Evolutionary conservation across 2,329 filamentous ascomycete species (phyloP).

Genomic region (Colletotrichum gigasporum): DNA sequence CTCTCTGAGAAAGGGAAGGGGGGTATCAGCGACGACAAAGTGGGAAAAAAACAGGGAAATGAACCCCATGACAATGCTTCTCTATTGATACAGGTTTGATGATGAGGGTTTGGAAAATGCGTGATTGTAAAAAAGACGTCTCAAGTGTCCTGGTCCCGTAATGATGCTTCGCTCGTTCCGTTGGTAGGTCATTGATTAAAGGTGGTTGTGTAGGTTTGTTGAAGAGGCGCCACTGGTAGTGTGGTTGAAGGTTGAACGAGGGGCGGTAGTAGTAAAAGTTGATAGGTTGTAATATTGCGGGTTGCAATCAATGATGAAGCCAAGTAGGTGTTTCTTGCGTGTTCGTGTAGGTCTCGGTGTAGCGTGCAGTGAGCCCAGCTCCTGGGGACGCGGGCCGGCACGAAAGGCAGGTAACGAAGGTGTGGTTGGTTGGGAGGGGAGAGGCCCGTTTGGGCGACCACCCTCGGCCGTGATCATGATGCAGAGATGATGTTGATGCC

Average conservation of each 20-base stretch:
- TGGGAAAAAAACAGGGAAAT: conserved; percentile 1
- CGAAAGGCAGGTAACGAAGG: conserved; percentile 1
- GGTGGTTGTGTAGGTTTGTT: background rate
- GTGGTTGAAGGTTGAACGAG: background rate
- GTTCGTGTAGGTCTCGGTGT: background rate
- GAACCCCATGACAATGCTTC: conserved; percentile 3
- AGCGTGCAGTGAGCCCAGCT: conserved; percentile 29
- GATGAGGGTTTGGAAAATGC: background rate
- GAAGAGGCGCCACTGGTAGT: background rate
- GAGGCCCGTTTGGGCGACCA: background rate
- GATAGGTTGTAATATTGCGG: conserved; percentile 13
- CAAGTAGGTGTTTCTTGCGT: conserved; percentile 2
- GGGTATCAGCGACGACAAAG: conserved; percentile 34
- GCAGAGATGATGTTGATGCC: background rate
- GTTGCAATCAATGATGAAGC: conserved; percentile 24
- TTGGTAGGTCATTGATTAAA: conserved; percentile 31
- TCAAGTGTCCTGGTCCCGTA: conserved; percentile 21
- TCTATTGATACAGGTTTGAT: conserved; percentile 22
- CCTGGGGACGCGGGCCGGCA: conserved; percentile 24
- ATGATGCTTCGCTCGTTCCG: conserved; percentile 29
- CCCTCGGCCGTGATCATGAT: background rate
- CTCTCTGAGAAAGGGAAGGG: conserved; percentile 31
- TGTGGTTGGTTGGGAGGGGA: background rate
- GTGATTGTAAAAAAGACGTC: conserved; percentile 7
- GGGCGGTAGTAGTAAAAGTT: conserved; percentile 10